Base-by-base conservation (phyloP, 257 asterid species). In the Scutellaria minor region DNA sequence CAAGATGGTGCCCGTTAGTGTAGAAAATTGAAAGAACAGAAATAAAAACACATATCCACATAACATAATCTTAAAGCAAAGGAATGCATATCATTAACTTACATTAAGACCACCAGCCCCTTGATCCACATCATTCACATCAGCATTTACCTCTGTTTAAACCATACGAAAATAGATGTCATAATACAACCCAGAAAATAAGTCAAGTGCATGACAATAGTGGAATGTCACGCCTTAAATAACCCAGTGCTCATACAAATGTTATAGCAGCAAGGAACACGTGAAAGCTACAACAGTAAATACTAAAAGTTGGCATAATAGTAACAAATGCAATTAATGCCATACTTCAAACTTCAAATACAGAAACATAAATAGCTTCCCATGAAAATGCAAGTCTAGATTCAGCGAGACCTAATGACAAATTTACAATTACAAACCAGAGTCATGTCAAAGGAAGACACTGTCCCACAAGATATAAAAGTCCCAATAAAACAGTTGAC, bases 61-160 rank as follows among this genome's bases (percentile, higher is more conserved):
- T 53, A 9, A 42, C 39, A 75, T 10, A 35, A 55, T 15, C 20
- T 51, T 6, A 14, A 9, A 57, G 10, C 53, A 50, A 72, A 15
- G 53, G 68, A 68, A 71, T 56, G 44, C 35, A 46, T n/a, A 57
- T 12, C 54, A 75, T 45, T 6, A 41, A 81, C 96, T 81, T 85
- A 91, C 98, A 79, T 80, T 59, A 47, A 71, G 68, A 70, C 18
- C 59, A 68, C 31, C 66, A 35, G 79, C 75, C 69, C 64, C 90
- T 39, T 72, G 84, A 75, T 13, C 78, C 73, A 63, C 78, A 35
- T 78, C 83, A 63, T 71, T 78, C 57, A 48, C 53, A 42, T 72
- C 92, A 69, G 76, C 81, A 64, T 75, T 74, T 55, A 73, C 73
- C 78, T 81, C 97, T 91, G 97, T 50, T 75, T 35, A 85, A 31